Evolutionary conservation across 768 basidiomycete genomes (phyloP), one percentile per base, ranked within the genome.

Genomic region (Mycena olivaceomarginata): DNA sequence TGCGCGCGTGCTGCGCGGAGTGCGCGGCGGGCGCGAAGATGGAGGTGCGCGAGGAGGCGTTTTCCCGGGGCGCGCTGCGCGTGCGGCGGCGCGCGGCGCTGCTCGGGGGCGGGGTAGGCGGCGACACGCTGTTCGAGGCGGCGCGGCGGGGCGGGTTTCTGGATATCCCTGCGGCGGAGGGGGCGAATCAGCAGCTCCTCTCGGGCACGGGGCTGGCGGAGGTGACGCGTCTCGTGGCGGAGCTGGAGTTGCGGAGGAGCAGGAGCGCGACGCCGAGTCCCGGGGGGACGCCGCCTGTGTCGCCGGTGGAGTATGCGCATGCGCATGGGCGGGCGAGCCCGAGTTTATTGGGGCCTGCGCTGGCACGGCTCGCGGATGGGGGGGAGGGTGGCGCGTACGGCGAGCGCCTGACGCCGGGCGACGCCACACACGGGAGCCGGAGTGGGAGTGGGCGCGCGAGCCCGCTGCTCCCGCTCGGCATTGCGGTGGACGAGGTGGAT

Each of bases 1-100:
- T 96, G 18, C 92, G 95, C 57, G 88, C 92, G 15, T 96, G 95
- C 83, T 96, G 95, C 80, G 83, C 88, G 11, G 89, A 92, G 60
- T 96, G 95, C 81, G 88, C 48, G 18, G 31, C 37, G 15, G 39
- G 48, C 46, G 41, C 65, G n/a, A 65, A 65, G 63, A 65, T 65
- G 39, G 79, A 71, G 39, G 79, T 62, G 18, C 12, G 0, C 22
- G 74, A 75, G 69, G 79, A 80, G 70, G 46, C 59, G 16, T 80
- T 78, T 69, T 68, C 72, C n/a, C 77, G 76, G 43, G 77, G 77
- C 22, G 77, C 80, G n/a, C 31, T 70, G 48, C 72, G 78, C 39
- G 75, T 79, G 22, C 37, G 72, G 39, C 40, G 78, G 56, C 78
- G 78, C 60, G 74, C 56, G 0, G 72, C 46, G 41, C 8, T 20